Evolutionary conservation across 2,329 filamentous ascomycete genomes (phyloP).

Genomic region (Pseudocercospora eumusae): DNA sequence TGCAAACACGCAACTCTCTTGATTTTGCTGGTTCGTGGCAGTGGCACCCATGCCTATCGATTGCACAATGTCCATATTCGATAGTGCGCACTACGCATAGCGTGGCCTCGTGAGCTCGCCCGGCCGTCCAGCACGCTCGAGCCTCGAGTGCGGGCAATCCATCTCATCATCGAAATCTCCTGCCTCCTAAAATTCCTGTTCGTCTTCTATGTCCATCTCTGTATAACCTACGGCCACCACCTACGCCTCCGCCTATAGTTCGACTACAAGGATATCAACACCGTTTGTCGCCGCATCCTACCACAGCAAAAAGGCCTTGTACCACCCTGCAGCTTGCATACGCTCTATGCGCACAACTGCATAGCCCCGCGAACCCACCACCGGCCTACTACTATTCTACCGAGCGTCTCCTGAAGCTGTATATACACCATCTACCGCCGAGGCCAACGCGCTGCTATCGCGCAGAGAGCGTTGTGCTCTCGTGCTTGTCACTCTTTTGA

Average conservation of each 20-base stretch:
- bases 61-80: constrained; percentile 7
- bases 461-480: constrained; percentile 28
- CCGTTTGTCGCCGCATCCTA: constrained; percentile 13
- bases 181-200: constrained; percentile 12
- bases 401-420: constrained; percentile 28
- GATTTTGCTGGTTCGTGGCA: constrained; percentile 18
- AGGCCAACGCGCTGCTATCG: constrained; percentile 18
- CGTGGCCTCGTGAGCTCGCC: constrained; percentile 6
- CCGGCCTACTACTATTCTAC: constrained; percentile 12
- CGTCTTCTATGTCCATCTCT: constrained; percentile 5
- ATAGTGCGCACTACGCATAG: background rate
- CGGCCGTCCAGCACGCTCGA: too few species aligned
- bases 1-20: constrained; percentile 2
- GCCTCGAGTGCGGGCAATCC: background rate
- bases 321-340: constrained; percentile 24
- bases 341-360: constrained; percentile 16
- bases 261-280: constrained; percentile 17
- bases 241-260: constrained; percentile 12
- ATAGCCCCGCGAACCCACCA: constrained; percentile 12
- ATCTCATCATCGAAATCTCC: constrained; percentile 1
- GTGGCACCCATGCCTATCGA: constrained; percentile 23
- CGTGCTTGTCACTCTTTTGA: constrained; percentile 27
- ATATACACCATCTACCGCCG: constrained; percentile 30
- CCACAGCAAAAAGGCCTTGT: constrained; percentile 9
- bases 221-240: constrained; percentile 11